Base-by-base conservation (phyloP, 768 basidiomycete species). In the Solioccasus polychromus region DNA sequence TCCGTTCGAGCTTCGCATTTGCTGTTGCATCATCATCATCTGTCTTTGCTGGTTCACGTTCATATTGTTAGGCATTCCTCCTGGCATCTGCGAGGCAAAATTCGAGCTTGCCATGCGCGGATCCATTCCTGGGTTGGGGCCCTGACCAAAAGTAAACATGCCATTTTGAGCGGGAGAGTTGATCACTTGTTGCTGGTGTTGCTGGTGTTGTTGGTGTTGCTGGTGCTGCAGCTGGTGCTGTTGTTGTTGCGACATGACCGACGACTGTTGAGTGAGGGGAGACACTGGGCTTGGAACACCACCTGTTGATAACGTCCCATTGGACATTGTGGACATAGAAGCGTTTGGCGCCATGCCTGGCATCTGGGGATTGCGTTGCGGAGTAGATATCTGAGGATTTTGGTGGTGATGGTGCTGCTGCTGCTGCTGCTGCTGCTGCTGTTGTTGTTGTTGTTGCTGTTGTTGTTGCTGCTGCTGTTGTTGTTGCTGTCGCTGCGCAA, bases 1-100 rank as follows among this genome's bases (percentile, higher is more conserved):
- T 35, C 57, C 64, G 30, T 60, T 55, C 39, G 47, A 15, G 45
- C 58, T 59, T 47, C 52, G 60, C 62, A 58, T 61, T 41, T 62
- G 67, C 56, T 63, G 60, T 39, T 68, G 69, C 64, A 73, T 68
- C 35, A 72, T 51, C 51, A 68, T 61, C 19, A 80, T 44, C 45
- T 80, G 72, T 25, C 76, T 69, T 51, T 79, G 80, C 24, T 77
- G 71, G 34, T 59, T 61, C 32, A 52, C 23, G 24, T 58, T 68
- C 55, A 66, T 51, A 17, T 54, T 60, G 32, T 48, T 54, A 34
- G 53, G 40, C 48, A 68, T 57, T 7, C 53, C 63, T 17, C 55
- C 66, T 29, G 52, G 47, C 57, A 67, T 57, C 45, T 68, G 65
- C 8, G 57, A 55, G 8, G 55, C 23, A 44, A 57, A 68, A 32